These are phyloP conservation scores for Platanus orientalis DNA, from an alignment of 164 flowering plant species.

Conservation along the genomic window DNA sequence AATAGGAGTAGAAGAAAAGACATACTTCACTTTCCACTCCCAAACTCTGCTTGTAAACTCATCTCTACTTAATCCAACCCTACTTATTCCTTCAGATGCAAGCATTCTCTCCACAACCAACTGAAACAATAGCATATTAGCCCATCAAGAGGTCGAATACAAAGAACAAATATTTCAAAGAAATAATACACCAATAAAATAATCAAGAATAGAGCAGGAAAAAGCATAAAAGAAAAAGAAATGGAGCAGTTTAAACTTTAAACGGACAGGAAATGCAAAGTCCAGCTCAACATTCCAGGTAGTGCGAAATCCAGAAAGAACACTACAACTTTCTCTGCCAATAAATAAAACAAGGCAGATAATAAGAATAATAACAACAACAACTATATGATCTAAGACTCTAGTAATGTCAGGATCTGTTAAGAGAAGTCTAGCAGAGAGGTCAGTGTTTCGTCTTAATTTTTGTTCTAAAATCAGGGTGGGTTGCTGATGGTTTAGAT, in stretches of 20 bases:
- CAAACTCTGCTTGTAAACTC: constrained; percentile 81
- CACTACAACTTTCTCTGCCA: not conserved
- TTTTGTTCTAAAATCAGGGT: too few relatives aligned
- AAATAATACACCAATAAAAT: too few relatives aligned
- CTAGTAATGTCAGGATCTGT: too few relatives aligned
- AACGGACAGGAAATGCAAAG: not conserved
- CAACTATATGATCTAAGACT: too few relatives aligned
- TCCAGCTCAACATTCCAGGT: not conserved
- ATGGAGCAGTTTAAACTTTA: not conserved
- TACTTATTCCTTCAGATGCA: constrained; percentile 84
- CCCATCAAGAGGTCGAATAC: too few relatives aligned
- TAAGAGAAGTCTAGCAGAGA: too few relatives aligned
- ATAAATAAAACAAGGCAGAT: not conserved
- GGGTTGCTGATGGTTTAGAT: too few relatives aligned
- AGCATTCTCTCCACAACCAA: constrained; percentile 94
- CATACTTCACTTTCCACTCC: constrained; percentile 97
- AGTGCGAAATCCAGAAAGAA: not conserved
- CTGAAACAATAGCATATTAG: constrained; percentile 34
- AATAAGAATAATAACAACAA: too few relatives aligned
- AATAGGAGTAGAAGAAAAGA: not conserved
- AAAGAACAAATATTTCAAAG: too few relatives aligned
- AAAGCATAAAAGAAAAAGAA: not conserved
- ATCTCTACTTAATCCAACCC: constrained; percentile 74
- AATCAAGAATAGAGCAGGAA: too few relatives aligned
- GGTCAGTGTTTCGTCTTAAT: too few relatives aligned